These are phyloP conservation scores for Theobroma cacao DNA, from an alignment of 345 rosid species.

Conservation along the genomic window DNA sequence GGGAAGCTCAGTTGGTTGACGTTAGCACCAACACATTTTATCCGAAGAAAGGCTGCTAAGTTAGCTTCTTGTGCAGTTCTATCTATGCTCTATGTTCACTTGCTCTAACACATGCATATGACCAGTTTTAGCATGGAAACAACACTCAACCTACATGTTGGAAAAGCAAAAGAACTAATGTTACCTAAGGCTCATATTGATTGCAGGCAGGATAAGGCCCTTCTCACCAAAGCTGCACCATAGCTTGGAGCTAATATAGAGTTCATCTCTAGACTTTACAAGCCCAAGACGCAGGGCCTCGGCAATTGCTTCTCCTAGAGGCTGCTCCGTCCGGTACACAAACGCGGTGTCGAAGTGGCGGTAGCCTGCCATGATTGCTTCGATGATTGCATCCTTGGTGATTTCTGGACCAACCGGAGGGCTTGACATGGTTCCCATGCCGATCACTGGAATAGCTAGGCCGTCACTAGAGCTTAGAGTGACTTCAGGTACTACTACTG, in stretches of 20 bases:
- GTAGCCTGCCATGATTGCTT: conserved; percentile 1
- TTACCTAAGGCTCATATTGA: not conserved
- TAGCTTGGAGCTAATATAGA: not conserved
- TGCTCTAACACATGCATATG: too few species aligned
- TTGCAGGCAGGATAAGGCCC: not conserved
- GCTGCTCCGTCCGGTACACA: not conserved
- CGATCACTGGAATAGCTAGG: not conserved
- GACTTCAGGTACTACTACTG: not conserved
- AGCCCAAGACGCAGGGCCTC: not conserved
- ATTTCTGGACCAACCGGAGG: not conserved
- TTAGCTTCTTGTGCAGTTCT: too few species aligned
- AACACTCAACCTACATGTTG: too few species aligned
- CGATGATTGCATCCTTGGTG: not conserved
- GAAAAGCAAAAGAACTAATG: too few species aligned
- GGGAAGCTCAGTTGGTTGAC: too few species aligned
- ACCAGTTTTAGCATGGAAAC: too few species aligned
- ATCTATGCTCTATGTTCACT: not conserved
- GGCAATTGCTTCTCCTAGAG: not conserved
- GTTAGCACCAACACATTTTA: too few species aligned
- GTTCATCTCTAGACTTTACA: not conserved
- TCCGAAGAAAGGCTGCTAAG: too few species aligned
- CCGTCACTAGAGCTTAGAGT: not conserved
- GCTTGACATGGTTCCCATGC: not conserved
- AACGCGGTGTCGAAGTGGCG: not conserved
- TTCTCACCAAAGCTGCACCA: not conserved